A percentile compares a stretch with the other conserved stretches of the same genome.
phyloP scores from a whole-genome alignment of 768 basidiomycete genomes.

The Cystofilobasidium bisporidii region DNA sequence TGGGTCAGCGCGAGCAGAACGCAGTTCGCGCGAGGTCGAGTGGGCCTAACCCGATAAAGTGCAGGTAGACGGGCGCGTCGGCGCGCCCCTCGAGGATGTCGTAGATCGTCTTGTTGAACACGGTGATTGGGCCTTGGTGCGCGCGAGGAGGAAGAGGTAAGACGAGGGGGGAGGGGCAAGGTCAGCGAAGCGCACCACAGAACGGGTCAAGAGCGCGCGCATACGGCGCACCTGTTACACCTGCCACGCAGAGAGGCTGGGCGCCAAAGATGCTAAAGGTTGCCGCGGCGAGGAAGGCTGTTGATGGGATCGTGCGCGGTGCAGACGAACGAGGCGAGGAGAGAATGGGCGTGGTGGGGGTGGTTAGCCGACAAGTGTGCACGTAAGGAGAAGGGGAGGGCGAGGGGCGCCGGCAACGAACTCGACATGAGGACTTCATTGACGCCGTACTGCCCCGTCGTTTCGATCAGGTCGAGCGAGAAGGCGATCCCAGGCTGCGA shows the following conservation, averaged over 20 bases:
- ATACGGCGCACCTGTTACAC: slow-evolving; percentile 68
- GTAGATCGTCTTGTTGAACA: slow-evolving; percentile 83
- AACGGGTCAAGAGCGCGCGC: no score
- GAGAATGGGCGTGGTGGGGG: no score
- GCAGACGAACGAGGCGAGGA: no score
- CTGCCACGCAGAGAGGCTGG: slow-evolving; percentile 83
- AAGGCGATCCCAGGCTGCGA: slow-evolving; percentile 76
- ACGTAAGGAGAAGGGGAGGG: no score
- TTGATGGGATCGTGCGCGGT: no score
- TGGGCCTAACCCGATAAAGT: slow-evolving; percentile 59
- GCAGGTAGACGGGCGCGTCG: slow-evolving; percentile 59
- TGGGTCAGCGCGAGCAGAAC: background rate
- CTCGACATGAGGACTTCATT: slow-evolving; percentile 59
- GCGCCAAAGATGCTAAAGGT: slow-evolving; percentile 78
- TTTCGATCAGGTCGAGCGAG: slow-evolving; percentile 82
- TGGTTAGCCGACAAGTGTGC: background rate
- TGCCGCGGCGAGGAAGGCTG: slow-evolving; percentile 78
- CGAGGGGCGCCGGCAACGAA: no score
- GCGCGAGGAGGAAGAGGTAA: no score
- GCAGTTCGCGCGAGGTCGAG: background rate
- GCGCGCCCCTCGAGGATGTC: slow-evolving; percentile 49
- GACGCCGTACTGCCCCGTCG: slow-evolving; percentile 79
- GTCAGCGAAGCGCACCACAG: no score
- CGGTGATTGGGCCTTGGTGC: slow-evolving; percentile 85
- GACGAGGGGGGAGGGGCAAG: no score